Evolutionary conservation across 805 yeast species (phyloP), one percentile per base, ranked within the genome.

Genomic region (Kuraishia hungarica): DNA sequence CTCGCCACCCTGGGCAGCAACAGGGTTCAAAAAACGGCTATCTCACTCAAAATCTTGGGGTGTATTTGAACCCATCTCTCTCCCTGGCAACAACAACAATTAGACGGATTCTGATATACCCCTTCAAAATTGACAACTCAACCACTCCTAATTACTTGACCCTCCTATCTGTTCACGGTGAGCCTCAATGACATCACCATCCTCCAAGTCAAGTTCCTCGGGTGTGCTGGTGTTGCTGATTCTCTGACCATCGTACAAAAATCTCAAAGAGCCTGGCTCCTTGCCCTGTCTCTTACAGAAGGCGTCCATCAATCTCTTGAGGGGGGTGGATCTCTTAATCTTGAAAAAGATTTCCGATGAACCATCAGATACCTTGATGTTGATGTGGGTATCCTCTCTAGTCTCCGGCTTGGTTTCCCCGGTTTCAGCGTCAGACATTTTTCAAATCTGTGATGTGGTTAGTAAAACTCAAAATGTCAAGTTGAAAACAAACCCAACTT

Each of bases 221-320:
- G 99, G 98, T 3, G 99, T 94, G 64, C 89, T 90, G 57, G 87
- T 92, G 10, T 92, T 87, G 60, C 81, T 78, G 57, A 94, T 84
- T 67, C 98, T 84, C 62, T 90, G 87, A 60, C 99, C 99, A 61
- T 94, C 99, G 67, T 86, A 86, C 66, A 94, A 77, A 70, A 94
- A 94, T 71, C 98, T 83, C 69, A 94, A 76, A 53, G 93, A 82
- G 62, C 81, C 83, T 67, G 87, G 74, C 60, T 87, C 83, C 70
- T 93, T 93, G 50, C 98, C 98, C 67, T 93, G 97, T 77, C 99
- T 88, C 74, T 92, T 92, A 70, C 98, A 96, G 71, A 93, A 94
- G 13, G 97, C 97, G 66, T 93, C 98, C 91, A 94, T 93, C 65
- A 94, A 83, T 74, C 97, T 88, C 71, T 83, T 88, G 77, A 94